These are phyloP conservation scores for Metschnikowia similis DNA, from an alignment of 805 yeast genomes.

Conservation along the genomic window DNA sequence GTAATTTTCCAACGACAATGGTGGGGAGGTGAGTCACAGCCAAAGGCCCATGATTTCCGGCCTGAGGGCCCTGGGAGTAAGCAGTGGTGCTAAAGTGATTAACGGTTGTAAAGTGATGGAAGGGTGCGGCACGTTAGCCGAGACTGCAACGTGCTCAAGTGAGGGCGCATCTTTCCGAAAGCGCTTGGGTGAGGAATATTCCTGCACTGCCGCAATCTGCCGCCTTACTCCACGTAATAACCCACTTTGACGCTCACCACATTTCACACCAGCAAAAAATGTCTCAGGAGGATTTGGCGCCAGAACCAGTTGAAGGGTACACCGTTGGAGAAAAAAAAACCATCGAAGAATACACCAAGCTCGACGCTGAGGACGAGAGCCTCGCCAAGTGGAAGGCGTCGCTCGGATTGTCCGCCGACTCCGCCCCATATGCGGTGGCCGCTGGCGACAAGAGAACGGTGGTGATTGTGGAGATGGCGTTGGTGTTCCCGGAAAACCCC, in stretches of 20 bases:
- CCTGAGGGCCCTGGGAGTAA: no score
- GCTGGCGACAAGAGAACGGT: constrained; percentile 74
- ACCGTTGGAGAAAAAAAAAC: constrained; percentile 69
- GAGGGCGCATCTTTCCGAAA: neutral
- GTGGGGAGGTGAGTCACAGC: no score
- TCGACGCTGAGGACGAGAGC: constrained; percentile 89
- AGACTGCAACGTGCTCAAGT: neutral
- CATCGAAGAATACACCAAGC: constrained; percentile 71
- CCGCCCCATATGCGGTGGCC: constrained; percentile 53
- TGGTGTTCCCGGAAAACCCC: constrained; percentile 62
- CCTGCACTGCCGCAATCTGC: constrained; percentile 4
- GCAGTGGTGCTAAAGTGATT: no score
- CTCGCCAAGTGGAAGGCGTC: constrained; percentile 89
- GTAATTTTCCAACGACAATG: no score
- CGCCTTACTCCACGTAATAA: neutral
- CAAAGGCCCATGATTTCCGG: no score
- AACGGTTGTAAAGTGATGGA: neutral
- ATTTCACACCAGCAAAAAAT: constrained; percentile 6
- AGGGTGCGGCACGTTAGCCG: constrained; percentile 3
- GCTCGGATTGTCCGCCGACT: constrained; percentile 63
- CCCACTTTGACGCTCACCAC: constrained; percentile 1
- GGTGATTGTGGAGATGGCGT: constrained; percentile 71
- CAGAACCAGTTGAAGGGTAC: constrained; percentile 63
- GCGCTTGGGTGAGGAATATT: neutral
- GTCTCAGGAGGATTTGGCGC: constrained; percentile 48